A percentile compares a stretch with the other conserved stretches of the same genome.
phyloP scores from a whole-genome alignment of 148 eudicot genomes.

The Talinum fruticosum region DNA sequence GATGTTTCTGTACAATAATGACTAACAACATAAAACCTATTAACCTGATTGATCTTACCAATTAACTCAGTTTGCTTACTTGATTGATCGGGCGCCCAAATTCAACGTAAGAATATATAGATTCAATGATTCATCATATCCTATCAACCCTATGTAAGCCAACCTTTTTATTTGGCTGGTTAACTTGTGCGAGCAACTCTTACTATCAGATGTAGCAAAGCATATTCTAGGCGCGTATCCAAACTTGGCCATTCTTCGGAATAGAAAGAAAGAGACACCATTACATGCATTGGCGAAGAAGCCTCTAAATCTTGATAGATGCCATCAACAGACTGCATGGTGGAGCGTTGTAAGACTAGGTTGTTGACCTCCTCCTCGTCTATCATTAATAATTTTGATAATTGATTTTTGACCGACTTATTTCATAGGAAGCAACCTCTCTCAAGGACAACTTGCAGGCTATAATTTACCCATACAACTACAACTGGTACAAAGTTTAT shows the following conservation, averaged over 20 bases:
- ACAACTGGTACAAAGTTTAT: slow-evolving; percentile 15
- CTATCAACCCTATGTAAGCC: too few species aligned
- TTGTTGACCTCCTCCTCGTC: not conserved
- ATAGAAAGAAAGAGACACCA: not conserved
- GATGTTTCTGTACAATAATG: too few species aligned
- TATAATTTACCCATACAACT: not conserved
- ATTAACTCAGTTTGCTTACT: too few species aligned
- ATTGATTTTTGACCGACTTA: too few species aligned
- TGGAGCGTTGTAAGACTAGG: not conserved
- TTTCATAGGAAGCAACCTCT: not conserved
- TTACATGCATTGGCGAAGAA: not conserved
- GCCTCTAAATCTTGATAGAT: not conserved
- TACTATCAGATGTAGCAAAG: not conserved
- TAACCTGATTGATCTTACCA: too few species aligned
- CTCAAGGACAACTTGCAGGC: not conserved
- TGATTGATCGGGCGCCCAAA: too few species aligned
- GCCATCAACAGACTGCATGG: not conserved
- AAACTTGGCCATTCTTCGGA: not conserved
- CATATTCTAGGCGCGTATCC: not conserved
- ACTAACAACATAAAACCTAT: too few species aligned
- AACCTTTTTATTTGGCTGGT: too few species aligned
- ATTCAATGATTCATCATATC: too few species aligned
- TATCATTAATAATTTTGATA: too few species aligned
- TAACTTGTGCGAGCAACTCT: too few species aligned
- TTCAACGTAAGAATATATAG: too few species aligned